Evolutionary conservation across 2,329 filamentous ascomycete species (phyloP).

Genomic region (Akanthomyces lecanii): DNA sequence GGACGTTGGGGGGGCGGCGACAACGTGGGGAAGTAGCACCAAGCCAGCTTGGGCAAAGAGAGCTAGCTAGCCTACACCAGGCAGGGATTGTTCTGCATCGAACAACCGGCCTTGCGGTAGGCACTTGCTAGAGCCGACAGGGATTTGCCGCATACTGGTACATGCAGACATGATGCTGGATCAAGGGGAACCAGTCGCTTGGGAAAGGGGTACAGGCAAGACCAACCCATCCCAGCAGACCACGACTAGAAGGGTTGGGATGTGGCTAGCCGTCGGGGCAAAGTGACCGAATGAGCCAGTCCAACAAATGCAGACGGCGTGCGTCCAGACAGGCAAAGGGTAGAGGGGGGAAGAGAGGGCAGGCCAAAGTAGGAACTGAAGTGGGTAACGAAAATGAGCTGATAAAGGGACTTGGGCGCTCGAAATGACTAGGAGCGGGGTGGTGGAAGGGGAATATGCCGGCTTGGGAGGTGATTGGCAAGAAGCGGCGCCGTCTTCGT

Average conservation of each 20-base stretch:
- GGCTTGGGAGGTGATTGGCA: constrained; percentile 7
- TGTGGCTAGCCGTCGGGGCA: background rate
- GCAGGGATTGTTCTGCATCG: constrained; percentile 15
- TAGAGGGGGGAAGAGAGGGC: constrained; percentile 5
- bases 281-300: constrained; percentile 3
- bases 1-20: constrained; percentile 16
- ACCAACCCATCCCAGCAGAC: background rate
- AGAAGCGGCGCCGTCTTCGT: constrained; percentile 11
- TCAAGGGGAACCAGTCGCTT: background rate
- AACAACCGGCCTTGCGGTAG: constrained; percentile 13
- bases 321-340: background rate
- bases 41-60: constrained; percentile 1
- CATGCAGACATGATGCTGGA: background rate
- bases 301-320: background rate
- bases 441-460: constrained; percentile 13
- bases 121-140: background rate
- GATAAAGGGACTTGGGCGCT: constrained; percentile 15
- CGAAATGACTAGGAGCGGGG: constrained; percentile 11
- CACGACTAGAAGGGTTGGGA: background rate
- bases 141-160: constrained; percentile 2
- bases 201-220: constrained; percentile 3
- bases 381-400: constrained; percentile 18
- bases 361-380: constrained; percentile 14
- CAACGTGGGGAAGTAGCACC: constrained; percentile 19
- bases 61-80: background rate